Percentiles rank a stretch among this genome's conserved stretches.
These are phyloP conservation scores for Paecilomyces sp. DNA, from an alignment of 2,329 filamentous ascomycete genomes.

Conservation along the genomic window DNA sequence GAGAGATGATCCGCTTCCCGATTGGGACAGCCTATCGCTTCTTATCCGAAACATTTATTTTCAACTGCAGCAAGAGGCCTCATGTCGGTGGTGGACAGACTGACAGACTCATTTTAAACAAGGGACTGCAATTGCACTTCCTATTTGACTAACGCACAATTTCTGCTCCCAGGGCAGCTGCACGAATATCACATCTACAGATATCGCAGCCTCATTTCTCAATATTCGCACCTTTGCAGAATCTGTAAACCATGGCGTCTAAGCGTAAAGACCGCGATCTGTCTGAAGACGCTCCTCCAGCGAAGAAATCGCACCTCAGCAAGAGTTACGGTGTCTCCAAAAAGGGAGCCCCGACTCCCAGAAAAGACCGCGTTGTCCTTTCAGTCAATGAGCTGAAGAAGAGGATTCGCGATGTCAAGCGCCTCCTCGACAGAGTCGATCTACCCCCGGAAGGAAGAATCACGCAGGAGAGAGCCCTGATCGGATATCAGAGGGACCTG, in stretches of 20 bases:
- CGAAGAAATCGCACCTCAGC: slow-evolving; percentile 13
- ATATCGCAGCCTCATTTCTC: not conserved
- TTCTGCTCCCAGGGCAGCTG: not conserved
- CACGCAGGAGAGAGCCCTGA: slow-evolving; percentile 53
- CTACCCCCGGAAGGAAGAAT: slow-evolving; percentile 50
- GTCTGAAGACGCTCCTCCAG: slow-evolving; percentile 16
- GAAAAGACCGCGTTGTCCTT: slow-evolving; percentile 11
- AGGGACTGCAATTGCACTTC: not conserved
- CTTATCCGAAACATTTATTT: not conserved
- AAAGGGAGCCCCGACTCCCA: slow-evolving; percentile 1
- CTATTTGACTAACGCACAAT: not conserved
- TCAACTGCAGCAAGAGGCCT: not conserved
- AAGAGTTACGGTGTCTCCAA: slow-evolving; percentile 3
- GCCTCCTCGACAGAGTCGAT: slow-evolving; percentile 42
- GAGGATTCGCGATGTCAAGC: slow-evolving; percentile 49
- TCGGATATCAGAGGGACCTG: slow-evolving; percentile 50
- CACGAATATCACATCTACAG: not conserved
- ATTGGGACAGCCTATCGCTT: not conserved
- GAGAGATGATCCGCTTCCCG: slow-evolving; percentile 18
- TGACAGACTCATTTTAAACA: not conserved
- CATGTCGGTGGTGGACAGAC: not conserved
- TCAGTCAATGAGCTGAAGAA: slow-evolving; percentile 47
- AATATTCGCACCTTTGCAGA: not conserved
- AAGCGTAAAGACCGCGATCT: slow-evolving; percentile 23
- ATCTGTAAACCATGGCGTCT: slow-evolving; percentile 9